Evolutionary conservation across 2,329 filamentous ascomycete species (phyloP), one percentile per base, ranked within the genome.

Genomic region (Simplicillium aogashimaense): DNA sequence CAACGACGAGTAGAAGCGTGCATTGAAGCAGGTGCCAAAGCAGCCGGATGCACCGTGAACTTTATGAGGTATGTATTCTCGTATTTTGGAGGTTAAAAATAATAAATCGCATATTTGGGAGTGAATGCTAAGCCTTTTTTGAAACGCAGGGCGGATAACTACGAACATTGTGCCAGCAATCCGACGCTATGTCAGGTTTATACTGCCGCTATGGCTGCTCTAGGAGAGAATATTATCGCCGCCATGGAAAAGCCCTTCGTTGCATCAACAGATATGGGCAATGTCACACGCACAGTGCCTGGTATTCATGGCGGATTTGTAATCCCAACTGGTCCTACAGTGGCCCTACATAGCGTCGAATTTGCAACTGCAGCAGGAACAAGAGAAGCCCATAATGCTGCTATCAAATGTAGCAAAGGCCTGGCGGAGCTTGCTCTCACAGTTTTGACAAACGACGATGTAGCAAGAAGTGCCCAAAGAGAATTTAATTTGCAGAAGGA

Each of bases 391-490:
- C 64, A 69, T 42, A 47, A 51, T 1, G 54, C 58, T n/a, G 64
- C 67, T 1, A 47, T 72, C 3, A 54, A 59, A 32, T 63, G 63
- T 29, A 66, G 61, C 1, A 70, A 70, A 49, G 65, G 64, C 0
- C 57, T 73, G 56, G 67, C 66, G 0, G 49, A 55, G 41, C 20
- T 60, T n/a, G 58, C 50, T 4, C 56, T 58, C 7, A 44, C 53
- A 7, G 54, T 67, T 10, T 37, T 60, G 7, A 29, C 42, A 0
- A 50, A 58, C 7, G 52, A 50, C 10, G 40, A 18, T 3, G 6
- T 52, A 15, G 48, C 20, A 6, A 9, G 20, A 5, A 25, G 9
- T 6, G 20, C 20, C 9, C 20, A 25, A 25, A 15, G 15, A 16
- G 32, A 17, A 35, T 15, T 16, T 11, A 9, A n/a, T 35, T 15